A percentile compares a stretch with the other conserved stretches of the same genome.
phyloP scores from a whole-genome alignment of 1,139 yeast species.

The Zygoascus sp. region DNA sequence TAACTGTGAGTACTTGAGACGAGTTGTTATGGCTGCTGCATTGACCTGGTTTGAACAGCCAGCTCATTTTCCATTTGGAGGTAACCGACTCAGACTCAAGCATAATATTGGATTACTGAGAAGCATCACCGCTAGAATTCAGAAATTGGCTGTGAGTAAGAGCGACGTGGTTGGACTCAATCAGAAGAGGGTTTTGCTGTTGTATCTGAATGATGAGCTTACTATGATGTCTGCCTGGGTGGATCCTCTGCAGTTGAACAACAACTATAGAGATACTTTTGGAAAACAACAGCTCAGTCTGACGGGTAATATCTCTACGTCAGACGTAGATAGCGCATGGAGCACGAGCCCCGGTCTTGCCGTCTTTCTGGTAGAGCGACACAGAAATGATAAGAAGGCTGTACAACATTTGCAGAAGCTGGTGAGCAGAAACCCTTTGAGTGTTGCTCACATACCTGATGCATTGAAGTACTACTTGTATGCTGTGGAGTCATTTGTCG shows the following conservation, averaged over 20 bases:
- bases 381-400: conserved; percentile 29
- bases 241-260: conserved; percentile 52
- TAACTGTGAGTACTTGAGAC: conserved; percentile 44
- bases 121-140: conserved; percentile 22
- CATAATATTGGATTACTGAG: conserved; percentile 60
- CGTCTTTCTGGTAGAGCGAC: conserved; percentile 61
- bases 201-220: conserved; percentile 74
- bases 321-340: conserved; percentile 51
- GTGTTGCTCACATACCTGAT: conserved; percentile 56
- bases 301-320: conserved; percentile 17
- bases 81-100: conserved; percentile 65
- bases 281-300: conserved; percentile 19
- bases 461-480: conserved; percentile 48
- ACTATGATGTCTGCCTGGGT: conserved; percentile 74
- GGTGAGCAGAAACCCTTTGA: conserved; percentile 54
- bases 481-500: conserved; percentile 1
- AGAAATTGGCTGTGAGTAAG: conserved; percentile 9
- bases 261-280: conserved; percentile 19
- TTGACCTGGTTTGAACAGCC: conserved; percentile 73
- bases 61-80: conserved; percentile 76
- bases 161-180: conserved; percentile 12
- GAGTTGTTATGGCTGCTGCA: conserved; percentile 58
- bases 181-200: conserved; percentile 48
- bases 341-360: conserved; percentile 69
- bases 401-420: conserved; percentile 46